Conservation (phyloP, 768 basidiomycete species). For the Hebeloma cylindrosporum region DNA sequence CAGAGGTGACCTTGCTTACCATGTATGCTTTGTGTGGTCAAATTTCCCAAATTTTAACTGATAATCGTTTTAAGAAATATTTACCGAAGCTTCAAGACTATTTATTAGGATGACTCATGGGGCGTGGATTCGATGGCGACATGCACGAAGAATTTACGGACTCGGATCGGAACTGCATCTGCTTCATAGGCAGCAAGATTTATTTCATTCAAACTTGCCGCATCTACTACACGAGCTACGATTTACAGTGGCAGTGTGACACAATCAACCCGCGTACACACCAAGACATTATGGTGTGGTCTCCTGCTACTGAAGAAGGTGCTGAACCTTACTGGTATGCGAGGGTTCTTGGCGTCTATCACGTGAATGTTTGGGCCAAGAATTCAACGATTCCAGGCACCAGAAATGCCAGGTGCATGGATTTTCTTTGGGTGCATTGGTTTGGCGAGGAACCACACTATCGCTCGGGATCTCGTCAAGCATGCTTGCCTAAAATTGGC, state of each 20-base stretch:
- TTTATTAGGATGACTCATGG: conserved; percentile 29
- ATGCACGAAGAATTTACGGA: conserved; percentile 23
- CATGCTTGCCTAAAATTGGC: too few relatives aligned
- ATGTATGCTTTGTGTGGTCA: neutral
- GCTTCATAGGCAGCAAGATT: conserved; percentile 23
- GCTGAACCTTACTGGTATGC: neutral
- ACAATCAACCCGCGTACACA: conserved; percentile 28
- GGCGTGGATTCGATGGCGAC: conserved; percentile 29
- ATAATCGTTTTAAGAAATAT: conserved; percentile 17
- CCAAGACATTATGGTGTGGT: conserved; percentile 27
- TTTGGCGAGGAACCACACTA: too few relatives aligned
- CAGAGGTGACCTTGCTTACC: conserved; percentile 4
- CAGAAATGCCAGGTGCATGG: neutral
- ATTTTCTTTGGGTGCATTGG: neutral
- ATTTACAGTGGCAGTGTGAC: conserved; percentile 23
- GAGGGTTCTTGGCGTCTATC: neutral
- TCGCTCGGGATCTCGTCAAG: too few relatives aligned
- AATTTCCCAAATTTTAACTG: neutral
- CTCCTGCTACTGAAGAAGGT: conserved; percentile 12
- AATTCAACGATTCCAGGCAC: neutral
- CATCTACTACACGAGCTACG: conserved; percentile 33
- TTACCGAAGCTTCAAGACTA: conserved; percentile 32
- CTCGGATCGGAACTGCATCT: conserved; percentile 21
- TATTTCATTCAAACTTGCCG: conserved; percentile 20
- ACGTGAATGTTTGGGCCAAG: neutral